phyloP scores from a whole-genome alignment of 495 filamentous ascomycete genomes.

The Penicillium salamii region DNA sequence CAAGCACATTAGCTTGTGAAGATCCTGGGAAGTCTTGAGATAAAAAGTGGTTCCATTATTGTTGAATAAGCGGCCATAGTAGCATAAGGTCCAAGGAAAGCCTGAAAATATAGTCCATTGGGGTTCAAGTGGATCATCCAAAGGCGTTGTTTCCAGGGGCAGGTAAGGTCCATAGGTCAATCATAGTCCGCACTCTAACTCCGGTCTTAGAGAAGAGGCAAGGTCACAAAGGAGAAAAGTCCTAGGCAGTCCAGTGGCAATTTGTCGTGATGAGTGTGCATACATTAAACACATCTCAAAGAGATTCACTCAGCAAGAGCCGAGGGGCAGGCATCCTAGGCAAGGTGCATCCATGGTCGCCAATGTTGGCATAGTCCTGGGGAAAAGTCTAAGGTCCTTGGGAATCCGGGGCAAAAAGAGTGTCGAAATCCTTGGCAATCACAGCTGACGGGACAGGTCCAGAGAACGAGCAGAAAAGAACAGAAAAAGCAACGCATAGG shows the following conservation, averaged over 20 bases:
- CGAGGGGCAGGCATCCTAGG: constrained; percentile 24
- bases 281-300: constrained; percentile 46
- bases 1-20: constrained; percentile 19
- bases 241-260: constrained; percentile 20
- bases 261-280: constrained; percentile 36
- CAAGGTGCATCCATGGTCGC: constrained; percentile 26
- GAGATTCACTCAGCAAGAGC: constrained; percentile 39
- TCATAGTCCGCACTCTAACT: constrained; percentile 23
- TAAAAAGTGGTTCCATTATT: constrained; percentile 5
- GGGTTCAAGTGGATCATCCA: constrained; percentile 9
- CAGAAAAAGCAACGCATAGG: constrained; percentile 22
- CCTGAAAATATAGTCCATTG: constrained; percentile 10
- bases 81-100: constrained; percentile 14
- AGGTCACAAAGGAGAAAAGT: constrained; percentile 19
- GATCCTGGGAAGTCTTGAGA: constrained; percentile 11
- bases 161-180: constrained; percentile 19
- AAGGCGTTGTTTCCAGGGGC: constrained; percentile 12
- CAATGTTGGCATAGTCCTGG: constrained; percentile 14
- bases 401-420: constrained; percentile 7
- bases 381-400: constrained; percentile 16
- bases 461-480: constrained; percentile 17
- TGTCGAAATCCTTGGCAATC: constrained; percentile 19
- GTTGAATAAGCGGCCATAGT: constrained; percentile 12
- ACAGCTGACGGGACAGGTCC: constrained; percentile 22
- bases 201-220: constrained; percentile 30